These are phyloP conservation scores for Hordeum pubiflorum DNA, from an alignment of 202 grass and related monocot genomes.

Conservation along the genomic window DNA sequence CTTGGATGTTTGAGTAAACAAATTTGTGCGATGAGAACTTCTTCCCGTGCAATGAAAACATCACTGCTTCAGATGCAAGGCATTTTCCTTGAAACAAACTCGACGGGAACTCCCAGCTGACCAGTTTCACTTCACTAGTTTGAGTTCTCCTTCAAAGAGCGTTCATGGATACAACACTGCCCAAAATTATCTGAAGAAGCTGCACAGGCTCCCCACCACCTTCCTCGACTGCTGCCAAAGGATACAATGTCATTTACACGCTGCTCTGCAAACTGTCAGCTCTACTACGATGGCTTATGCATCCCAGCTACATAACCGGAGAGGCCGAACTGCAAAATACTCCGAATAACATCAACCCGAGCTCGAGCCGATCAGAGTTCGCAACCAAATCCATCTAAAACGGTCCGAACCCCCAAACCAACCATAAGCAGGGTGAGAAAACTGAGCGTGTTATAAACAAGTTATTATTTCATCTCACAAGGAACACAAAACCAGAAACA, in stretches of 20 bases:
- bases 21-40: too few species aligned
- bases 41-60: too few species aligned
- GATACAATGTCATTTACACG: not conserved
- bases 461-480: slow-evolving; percentile 33
- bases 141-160: not conserved
- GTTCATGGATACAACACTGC: not conserved
- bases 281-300: not conserved
- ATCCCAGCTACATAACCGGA: not conserved
- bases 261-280: not conserved
- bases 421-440: not conserved
- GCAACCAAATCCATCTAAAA: not conserved
- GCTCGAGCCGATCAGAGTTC: not conserved
- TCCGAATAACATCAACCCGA: not conserved
- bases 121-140: not conserved
- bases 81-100: not conserved
- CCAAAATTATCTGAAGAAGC: not conserved
- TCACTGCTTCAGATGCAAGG: not conserved
- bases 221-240: not conserved
- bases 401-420: not conserved
- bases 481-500: slow-evolving; percentile 15
- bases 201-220: not conserved
- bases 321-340: not conserved
- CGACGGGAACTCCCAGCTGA: not conserved
- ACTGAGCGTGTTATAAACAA: slow-evolving; percentile 9
- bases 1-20: too few species aligned